These are phyloP conservation scores for Coemansia sp. DNA, from an alignment of 192 early-diverging fungal species.

Conservation along the genomic window DNA sequence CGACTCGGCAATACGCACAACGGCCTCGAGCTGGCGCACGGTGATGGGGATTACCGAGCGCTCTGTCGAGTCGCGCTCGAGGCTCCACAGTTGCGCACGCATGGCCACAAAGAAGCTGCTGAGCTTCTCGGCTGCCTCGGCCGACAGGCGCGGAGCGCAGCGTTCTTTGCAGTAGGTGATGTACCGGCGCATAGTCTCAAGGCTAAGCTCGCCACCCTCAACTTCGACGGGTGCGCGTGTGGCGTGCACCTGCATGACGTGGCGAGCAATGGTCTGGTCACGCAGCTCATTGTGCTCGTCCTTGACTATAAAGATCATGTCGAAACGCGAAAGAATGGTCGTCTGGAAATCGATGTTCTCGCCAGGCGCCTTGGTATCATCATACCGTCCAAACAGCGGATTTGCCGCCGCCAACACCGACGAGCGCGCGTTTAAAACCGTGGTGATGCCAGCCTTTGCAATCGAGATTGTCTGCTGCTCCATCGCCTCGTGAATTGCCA, in stretches of 20 bases:
- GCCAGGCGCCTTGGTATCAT: slow-evolving; percentile 96
- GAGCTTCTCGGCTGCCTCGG: slow-evolving; percentile 89
- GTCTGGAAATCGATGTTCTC: slow-evolving; percentile 99
- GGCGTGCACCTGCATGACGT: slow-evolving; percentile 94
- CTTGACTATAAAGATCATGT: slow-evolving; percentile 99
- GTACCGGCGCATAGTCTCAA: slow-evolving; percentile 94
- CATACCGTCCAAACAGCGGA: slow-evolving; percentile 97
- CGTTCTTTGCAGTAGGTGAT: slow-evolving; percentile 91
- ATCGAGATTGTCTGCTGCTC: slow-evolving; percentile 99
- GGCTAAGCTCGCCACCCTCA: slow-evolving; percentile 82
- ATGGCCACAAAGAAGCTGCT: slow-evolving; percentile 92
- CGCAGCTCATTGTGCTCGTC: slow-evolving; percentile 94
- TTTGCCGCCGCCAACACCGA: slow-evolving; percentile 98
- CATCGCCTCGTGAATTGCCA: slow-evolving; percentile 99
- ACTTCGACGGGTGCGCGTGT: slow-evolving; percentile 64
- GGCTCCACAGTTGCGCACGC: slow-evolving; percentile 75
- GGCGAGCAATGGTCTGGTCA: slow-evolving; percentile 90
- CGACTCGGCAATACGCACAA: slow-evolving; percentile 96
- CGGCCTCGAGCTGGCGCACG: slow-evolving; percentile 94
- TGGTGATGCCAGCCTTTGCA: slow-evolving; percentile 99
- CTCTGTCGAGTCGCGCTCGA: slow-evolving; percentile 70
- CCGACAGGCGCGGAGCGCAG: slow-evolving; percentile 90
- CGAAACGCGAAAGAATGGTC: slow-evolving; percentile 98
- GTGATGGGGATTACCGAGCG: slow-evolving; percentile 95
- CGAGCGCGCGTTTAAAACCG: slow-evolving; percentile 94